Base-by-base conservation (phyloP, 768 basidiomycete genomes). In the Psilocybe subaeruginosa region DNA sequence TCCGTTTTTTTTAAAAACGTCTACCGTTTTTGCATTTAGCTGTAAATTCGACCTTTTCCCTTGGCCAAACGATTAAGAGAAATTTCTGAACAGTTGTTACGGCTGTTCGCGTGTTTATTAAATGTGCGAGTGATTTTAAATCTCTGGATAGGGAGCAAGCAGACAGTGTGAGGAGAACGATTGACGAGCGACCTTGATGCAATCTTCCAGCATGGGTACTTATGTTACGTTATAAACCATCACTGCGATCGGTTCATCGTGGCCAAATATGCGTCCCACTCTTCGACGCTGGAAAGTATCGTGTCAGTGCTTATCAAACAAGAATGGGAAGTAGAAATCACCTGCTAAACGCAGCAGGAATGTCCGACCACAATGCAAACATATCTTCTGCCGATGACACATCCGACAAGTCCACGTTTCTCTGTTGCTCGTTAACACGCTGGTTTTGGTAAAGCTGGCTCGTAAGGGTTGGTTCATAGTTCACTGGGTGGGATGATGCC, bases 361-460 rank as follows among this genome's bases (percentile, higher is more conserved):
- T 81, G 61, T 77, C 77, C 11, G 80, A 81, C 86, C 85, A 88
- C 76, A 86, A 79, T n/a, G 79, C 74, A 41, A 84, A 74, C 59
- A 81, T 78, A 45, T 78, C 76, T 48, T 76, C 70, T 58, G 80
- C 72, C 55, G 71, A 66, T 8, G 60, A n/a, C 49, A 51, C 6
- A 35, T 11, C 48, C 43, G 51, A 6, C 12, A 12, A 35, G 16
- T 17, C 16, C 14, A 7, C 14, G 9, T 50, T 7, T n/a, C 16
- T 17, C 5, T 14, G 8, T 12, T n/a, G 41, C 41, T 11, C 41
- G 51, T 31, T 2, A 14, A n/a, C 2, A 37, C 33, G 14, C 17
- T 53, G 31, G 17, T 16, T 16, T 53, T 30, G 29, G 19, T 53
- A 33, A 6, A 9, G n/a, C 14, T 43, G 41, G 14, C 9, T n/a